Base-by-base conservation (phyloP, 768 basidiomycete genomes). In the Hydnum rufescens region DNA sequence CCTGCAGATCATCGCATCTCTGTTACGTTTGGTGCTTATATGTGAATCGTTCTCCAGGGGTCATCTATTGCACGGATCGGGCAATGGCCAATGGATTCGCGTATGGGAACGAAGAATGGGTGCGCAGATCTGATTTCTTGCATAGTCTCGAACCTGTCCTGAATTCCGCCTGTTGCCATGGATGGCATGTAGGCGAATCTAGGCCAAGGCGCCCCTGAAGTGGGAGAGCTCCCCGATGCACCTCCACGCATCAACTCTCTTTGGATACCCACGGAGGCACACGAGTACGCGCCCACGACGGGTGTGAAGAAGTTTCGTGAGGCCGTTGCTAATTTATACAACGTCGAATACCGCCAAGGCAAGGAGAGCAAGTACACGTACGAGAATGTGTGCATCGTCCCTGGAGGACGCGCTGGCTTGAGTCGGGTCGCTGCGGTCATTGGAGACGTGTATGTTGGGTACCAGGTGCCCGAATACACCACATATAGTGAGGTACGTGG, bases 81-180 rank as follows among this genome's bases (percentile, higher is more conserved):
- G 85, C 89, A n/a, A 86, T 88, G 70, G 88, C 88, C 6, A 93
- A 95, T 61, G 90, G 90, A 5, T 95, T 89, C 69, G 79, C 68
- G 57, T 83, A 85, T 58, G 57, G 51, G 3, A 49, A 48, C 13
- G 79, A 85, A 60, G 78, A 80, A 57, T 89, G 87, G 86, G 74
- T 82, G 3, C 87, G 88, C 22, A 36, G 44, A 25, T 43, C 52
- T n/a, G n/a, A n/a, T n/a, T n/a, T n/a, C n/a, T n/a, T n/a, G n/a
- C n/a, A n/a, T n/a, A n/a, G n/a, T n/a, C n/a, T n/a, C n/a, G n/a
- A n/a, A n/a, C n/a, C n/a, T n/a, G n/a, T n/a, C n/a, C n/a, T n/a
- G n/a, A n/a, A n/a, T n/a, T n/a, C n/a, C n/a, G n/a, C n/a, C n/a
- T n/a, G n/a, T n/a, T n/a, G n/a, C n/a, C n/a, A n/a, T n/a, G n/a